phyloP scores from a whole-genome alignment of 2,329 filamentous ascomycete genomes.

The Trichoderma breve region DNA sequence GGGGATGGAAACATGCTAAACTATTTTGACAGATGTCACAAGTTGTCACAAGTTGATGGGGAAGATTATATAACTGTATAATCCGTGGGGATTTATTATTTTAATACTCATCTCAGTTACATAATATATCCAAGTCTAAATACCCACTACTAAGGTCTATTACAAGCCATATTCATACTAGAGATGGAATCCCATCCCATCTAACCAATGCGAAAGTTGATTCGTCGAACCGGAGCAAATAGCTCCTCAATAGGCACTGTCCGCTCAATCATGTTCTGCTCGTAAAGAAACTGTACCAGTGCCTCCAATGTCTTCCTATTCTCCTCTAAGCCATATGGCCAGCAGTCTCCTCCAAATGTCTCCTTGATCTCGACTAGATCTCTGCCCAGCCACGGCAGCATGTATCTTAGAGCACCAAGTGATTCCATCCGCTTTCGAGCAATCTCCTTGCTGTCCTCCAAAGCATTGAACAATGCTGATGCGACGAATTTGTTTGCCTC shows the following conservation, averaged over 20 bases:
- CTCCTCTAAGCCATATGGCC: slow-evolving; percentile 4
- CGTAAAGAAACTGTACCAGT: slow-evolving; percentile 3
- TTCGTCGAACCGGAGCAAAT: slow-evolving; percentile 10
- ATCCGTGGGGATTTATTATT: not conserved
- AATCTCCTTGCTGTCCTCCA: slow-evolving; percentile 7
- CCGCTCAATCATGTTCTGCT: slow-evolving; percentile 17
- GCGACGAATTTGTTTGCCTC: slow-evolving; percentile 3
- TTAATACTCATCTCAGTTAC: not conserved
- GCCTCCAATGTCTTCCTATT: slow-evolving; percentile 6
- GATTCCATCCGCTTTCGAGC: slow-evolving; percentile 13
- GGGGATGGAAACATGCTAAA: not conserved
- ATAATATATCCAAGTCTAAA: not conserved
- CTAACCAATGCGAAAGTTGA: slow-evolving; percentile 16
- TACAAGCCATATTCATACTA: not conserved
- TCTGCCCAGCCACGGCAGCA: slow-evolving; percentile 5
- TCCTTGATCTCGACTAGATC: not conserved
- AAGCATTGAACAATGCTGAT: not conserved
- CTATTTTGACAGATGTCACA: not conserved
- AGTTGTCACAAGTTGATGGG: not conserved
- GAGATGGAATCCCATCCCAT: not conserved
- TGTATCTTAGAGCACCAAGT: slow-evolving; percentile 6
- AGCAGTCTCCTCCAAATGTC: slow-evolving; percentile 13
- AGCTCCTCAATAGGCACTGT: slow-evolving; percentile 10
- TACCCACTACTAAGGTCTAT: not conserved
- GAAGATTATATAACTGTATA: not conserved